Evolutionary conservation across 2,329 filamentous ascomycete genomes (phyloP).

Genomic region (Alternaria rosae): DNA sequence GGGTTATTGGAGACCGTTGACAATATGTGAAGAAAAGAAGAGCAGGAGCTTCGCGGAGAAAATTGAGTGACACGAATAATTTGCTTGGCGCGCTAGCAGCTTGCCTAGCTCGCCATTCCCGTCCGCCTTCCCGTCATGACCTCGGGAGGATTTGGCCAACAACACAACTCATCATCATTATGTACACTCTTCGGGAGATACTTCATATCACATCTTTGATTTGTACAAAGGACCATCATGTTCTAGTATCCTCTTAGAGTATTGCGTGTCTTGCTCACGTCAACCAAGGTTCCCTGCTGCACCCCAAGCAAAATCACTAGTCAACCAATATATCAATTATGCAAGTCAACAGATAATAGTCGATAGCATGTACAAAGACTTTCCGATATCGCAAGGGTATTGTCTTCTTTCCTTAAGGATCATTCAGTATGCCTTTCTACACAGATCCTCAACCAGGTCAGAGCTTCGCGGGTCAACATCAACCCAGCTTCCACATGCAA

Average conservation of each 20-base stretch:
- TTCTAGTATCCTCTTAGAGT: background rate
- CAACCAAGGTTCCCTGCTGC: background rate
- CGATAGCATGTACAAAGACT: background rate
- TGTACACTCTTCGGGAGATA: background rate
- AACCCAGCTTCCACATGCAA: background rate
- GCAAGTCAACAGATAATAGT: background rate
- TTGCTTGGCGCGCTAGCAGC: slow-evolving; percentile 16
- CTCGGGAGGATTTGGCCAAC: background rate
- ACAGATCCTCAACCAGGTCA: background rate
- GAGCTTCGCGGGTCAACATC: background rate
- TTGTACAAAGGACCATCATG: background rate
- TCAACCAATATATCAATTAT: background rate
- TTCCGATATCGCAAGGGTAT: background rate
- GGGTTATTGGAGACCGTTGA: slow-evolving; percentile 37
- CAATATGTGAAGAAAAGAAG: slow-evolving; percentile 41
- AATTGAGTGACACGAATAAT: background rate
- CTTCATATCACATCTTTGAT: background rate
- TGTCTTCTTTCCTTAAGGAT: background rate
- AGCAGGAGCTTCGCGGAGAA: slow-evolving; percentile 7
- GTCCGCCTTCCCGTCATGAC: background rate
- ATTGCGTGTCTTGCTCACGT: background rate
- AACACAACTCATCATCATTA: background rate
- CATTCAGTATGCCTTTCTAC: background rate
- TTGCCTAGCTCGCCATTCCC: background rate
- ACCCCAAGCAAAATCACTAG: background rate